Conservation (phyloP, 2,329 filamentous ascomycete genomes). For the Ceratocystiopsis sp. region DNA sequence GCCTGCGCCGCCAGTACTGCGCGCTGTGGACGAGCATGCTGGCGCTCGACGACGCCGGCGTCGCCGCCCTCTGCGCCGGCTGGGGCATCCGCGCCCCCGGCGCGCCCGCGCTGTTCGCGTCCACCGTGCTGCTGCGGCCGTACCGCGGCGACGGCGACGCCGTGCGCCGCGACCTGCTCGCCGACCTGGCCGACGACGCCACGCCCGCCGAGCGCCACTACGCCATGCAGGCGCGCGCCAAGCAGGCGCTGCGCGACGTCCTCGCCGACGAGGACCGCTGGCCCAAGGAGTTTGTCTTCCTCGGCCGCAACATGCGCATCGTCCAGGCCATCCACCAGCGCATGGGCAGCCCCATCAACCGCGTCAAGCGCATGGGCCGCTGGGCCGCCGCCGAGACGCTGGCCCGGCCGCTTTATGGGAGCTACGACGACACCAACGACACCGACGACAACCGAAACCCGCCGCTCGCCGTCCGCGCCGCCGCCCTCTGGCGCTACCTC, state of each 20-base stretch:
- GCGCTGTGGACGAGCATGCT: constrained; percentile 88
- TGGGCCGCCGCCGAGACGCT: constrained; percentile 79
- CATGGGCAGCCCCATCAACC: constrained; percentile 74
- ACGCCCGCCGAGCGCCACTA: constrained; percentile 59
- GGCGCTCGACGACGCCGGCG: constrained; percentile 77
- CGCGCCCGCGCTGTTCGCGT: constrained; percentile 86
- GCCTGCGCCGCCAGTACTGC: constrained; percentile 74
- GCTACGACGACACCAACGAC: constrained; percentile 71
- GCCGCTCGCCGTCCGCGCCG: constrained; percentile 41
- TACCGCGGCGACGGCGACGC: constrained; percentile 70
- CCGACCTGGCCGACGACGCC: constrained; percentile 40
- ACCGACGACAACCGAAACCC: too few relatives aligned
- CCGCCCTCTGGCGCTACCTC: constrained; percentile 59
- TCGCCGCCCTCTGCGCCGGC: constrained; percentile 50
- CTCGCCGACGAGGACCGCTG: constrained; percentile 74
- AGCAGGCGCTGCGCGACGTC: constrained; percentile 48
- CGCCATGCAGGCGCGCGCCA: constrained; percentile 76
- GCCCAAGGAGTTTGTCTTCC: constrained; percentile 83
- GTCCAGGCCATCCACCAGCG: constrained; percentile 89
- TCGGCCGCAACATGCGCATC: constrained; percentile 80
- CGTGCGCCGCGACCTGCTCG: constrained; percentile 47
- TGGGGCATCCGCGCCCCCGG: constrained; percentile 88
- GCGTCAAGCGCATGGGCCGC: constrained; percentile 81
- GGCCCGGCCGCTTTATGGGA: too few relatives aligned
- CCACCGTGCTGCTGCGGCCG: constrained; percentile 73